Evolutionary conservation across 805 yeast genomes (phyloP), one percentile per base, ranked within the genome.

Genomic region (Candida hispaniensis): DNA sequence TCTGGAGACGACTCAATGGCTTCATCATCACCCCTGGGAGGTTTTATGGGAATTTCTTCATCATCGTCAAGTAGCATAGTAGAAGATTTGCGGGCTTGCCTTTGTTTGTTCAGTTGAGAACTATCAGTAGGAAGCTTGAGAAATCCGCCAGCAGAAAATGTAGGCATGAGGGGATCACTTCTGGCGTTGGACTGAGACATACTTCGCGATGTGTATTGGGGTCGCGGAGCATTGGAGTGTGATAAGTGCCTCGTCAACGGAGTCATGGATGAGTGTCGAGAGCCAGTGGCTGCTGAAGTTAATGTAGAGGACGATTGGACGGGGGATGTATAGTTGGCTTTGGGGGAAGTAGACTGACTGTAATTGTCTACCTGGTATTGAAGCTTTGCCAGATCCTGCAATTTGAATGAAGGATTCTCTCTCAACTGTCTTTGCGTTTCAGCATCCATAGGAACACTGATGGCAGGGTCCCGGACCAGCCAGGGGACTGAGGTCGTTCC

Each of bases 331-430:
- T n/a, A n/a, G n/a, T n/a, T n/a, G n/a, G n/a, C n/a, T n/a, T n/a
- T n/a, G n/a, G n/a, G n/a, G n/a, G n/a, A n/a, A n/a, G n/a, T n/a
- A n/a, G n/a, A n/a, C n/a, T n/a, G n/a, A n/a, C n/a, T 32, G 36
- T 32, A 32, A 28, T 32, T 28, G 14, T 23, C 24, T 25, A 23
- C 28, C 28, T 32, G 24, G 22, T 32, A 28, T 13, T 32, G 36
- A 21, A 32, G 22, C 22, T 23, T 27, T 9, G 23, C 17, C 18
- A 32, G 28, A 23, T 32, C 36, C 14, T 32, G 28, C 12, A 32
- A 28, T 13, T 32, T 32, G 28, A 32, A 32, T n/a, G 36, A 32
- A n/a, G 36, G 36, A 28, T 32, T 32, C 14, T 32, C 36, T 22
- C 23, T 14, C 17, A 32, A 23, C 1, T 22, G 28, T 23, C 24